Base-by-base conservation (phyloP, 768 basidiomycete species). In the Rhodotorula graminis region DNA sequence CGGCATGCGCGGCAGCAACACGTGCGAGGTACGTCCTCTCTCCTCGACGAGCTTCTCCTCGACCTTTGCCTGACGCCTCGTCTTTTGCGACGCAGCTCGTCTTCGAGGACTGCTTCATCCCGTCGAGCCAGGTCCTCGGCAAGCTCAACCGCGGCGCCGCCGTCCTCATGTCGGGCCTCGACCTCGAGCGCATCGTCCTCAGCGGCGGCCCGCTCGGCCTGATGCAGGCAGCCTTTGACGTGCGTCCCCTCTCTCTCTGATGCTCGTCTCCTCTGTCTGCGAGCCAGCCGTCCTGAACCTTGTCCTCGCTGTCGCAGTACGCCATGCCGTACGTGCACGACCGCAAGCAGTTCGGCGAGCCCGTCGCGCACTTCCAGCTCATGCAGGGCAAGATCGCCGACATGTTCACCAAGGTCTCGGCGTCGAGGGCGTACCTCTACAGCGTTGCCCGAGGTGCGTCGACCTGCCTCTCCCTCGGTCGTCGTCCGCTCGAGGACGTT, bases 1-100 rank as follows among this genome's bases (percentile, higher is more conserved):
- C 78, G 94, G 94, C 2, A 97, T 97, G 94, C 84, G 94, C 77
- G 94, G 94, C 52, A 92, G 90, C 71, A 93, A 96, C 77, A 97
- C 94, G 6, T 92, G 92, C 74, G 94, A 97, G 79, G 83, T 96
- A 33, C 88, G 94, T 21, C 44, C 58, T 31, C 15, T 14, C 21
- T 25, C 37, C 27, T 50, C 33, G 7, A 23, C 40, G 4, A 59
- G n/a, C 59, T 16, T 1, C 31, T 2, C 8, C 52, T 40, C 37
- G 33, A 15, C 29, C 10, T 7, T 14, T n/a, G 44, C 7, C 21
- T 37, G 31, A 23, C 25, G 3, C 33, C 2, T 19, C 16, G 10
- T 2, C 23, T 3, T 27, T 3, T 7, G 40, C 0, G n/a, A 3
- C 11, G 1, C 58, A 72, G 70, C 72, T 77, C 56, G 65, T 77